Evolutionary conservation across 805 yeast species (phyloP).

Genomic region (Yarrowia sp.): DNA sequence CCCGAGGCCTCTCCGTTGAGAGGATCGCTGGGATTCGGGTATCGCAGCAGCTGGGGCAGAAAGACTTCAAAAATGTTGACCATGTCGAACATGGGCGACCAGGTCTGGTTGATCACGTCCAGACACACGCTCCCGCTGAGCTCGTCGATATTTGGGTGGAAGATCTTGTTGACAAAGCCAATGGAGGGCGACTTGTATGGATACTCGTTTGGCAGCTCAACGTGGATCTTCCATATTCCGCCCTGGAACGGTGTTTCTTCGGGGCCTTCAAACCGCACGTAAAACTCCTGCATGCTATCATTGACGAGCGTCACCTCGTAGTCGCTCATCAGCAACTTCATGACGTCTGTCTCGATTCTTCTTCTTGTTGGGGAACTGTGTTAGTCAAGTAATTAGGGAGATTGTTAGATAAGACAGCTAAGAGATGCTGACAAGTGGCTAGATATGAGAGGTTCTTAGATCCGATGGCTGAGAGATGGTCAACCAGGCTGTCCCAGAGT

Average conservation of each 20-base stretch:
- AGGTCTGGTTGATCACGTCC: constrained; percentile 95
- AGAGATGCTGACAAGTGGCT: too few relatives aligned
- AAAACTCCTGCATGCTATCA: constrained; percentile 86
- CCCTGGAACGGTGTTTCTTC: constrained; percentile 84
- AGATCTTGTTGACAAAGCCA: constrained; percentile 89
- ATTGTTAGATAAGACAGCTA: neutral
- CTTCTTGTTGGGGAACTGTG: constrained; percentile 64
- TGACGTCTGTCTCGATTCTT: constrained; percentile 92
- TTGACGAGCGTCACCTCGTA: constrained; percentile 84
- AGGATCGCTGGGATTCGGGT: constrained; percentile 95
- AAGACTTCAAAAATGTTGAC: constrained; percentile 90
- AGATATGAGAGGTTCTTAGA: too few relatives aligned
- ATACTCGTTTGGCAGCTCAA: constrained; percentile 92
- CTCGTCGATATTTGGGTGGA: constrained; percentile 95
- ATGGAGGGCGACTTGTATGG: constrained; percentile 96
- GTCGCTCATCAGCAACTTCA: constrained; percentile 94
- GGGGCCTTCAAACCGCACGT: constrained; percentile 87
- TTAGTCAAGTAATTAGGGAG: neutral
- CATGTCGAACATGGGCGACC: constrained; percentile 98
- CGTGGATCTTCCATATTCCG: constrained; percentile 89
- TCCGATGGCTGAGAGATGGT: too few relatives aligned
- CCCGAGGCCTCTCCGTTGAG: constrained; percentile 89
- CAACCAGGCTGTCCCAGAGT: too few relatives aligned
- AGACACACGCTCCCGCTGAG: constrained; percentile 87
- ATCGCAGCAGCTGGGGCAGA: constrained; percentile 86